phyloP scores from a whole-genome alignment of 768 basidiomycete genomes.

The Phanerochaete carnosa region DNA sequence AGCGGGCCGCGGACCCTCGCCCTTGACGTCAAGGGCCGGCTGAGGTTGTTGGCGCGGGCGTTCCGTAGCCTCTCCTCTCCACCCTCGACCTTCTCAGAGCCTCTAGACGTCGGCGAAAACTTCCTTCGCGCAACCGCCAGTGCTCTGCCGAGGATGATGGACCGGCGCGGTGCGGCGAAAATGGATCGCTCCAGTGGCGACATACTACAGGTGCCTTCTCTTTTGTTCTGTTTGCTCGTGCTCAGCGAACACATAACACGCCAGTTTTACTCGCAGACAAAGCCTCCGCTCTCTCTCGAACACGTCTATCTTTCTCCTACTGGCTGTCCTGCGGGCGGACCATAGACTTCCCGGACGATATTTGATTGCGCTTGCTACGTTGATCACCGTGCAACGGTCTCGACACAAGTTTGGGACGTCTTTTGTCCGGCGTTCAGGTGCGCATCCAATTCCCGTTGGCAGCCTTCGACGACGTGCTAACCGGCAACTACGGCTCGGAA shows the following conservation, averaged over 20 bases:
- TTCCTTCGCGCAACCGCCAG: not conserved
- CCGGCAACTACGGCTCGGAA: not conserved
- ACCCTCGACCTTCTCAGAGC: not conserved
- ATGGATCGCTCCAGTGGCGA: not conserved
- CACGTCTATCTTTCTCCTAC: not conserved
- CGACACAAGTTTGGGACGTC: not conserved
- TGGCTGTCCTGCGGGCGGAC: not conserved
- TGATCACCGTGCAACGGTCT: not conserved
- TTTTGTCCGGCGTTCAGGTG: not conserved
- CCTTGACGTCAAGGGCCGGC: slow-evolving; percentile 2
- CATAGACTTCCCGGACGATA: not conserved
- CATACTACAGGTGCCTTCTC: not conserved
- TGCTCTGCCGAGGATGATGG: not conserved
- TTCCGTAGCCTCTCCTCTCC: not conserved
- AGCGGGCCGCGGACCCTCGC: not conserved
- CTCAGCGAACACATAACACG: not conserved
- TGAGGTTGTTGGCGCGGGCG: not conserved
- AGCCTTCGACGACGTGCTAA: not conserved
- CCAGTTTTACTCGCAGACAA: not conserved
- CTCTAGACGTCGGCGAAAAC: not conserved
- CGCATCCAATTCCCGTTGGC: not conserved
- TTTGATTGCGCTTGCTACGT: not conserved
- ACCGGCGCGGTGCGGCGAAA: not conserved
- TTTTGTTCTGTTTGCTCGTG: not conserved
- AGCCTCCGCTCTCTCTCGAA: not conserved